phyloP scores from a whole-genome alignment of 257 asterid species.

The Scutellaria galericulata region DNA sequence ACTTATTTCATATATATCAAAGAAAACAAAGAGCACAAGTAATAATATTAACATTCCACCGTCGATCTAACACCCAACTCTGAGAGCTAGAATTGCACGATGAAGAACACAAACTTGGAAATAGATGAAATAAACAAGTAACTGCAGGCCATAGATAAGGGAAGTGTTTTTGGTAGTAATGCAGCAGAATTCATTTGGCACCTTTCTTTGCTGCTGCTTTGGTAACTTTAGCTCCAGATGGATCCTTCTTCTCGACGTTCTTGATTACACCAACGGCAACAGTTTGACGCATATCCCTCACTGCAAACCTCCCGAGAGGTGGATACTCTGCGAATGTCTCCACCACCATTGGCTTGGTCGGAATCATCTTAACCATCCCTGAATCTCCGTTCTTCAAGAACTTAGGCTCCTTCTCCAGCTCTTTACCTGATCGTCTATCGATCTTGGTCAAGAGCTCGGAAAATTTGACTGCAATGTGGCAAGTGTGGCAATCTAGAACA shows the following conservation, averaged over 20 bases:
- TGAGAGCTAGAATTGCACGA: too few relatives aligned
- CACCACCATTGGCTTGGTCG: conserved; percentile 52
- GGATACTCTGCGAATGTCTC: conserved; percentile 48
- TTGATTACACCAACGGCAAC: conserved; percentile 55
- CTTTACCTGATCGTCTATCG: conserved; percentile 50
- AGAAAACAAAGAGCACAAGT: too few relatives aligned
- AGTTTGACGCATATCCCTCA: conserved; percentile 56
- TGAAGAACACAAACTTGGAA: too few relatives aligned
- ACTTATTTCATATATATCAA: too few relatives aligned
- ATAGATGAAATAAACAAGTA: too few relatives aligned
- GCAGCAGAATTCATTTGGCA: conserved; percentile 38
- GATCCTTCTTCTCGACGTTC: conserved; percentile 52
- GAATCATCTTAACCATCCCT: conserved; percentile 49
- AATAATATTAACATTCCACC: too few relatives aligned
- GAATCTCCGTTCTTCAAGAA: conserved; percentile 51
- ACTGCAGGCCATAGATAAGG: too few relatives aligned
- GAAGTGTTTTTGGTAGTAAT: too few relatives aligned
- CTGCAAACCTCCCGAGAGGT: conserved; percentile 50
- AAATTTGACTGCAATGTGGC: conserved; percentile 50
- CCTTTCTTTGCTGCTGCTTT: conserved; percentile 59
- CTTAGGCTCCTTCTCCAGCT: conserved; percentile 46
- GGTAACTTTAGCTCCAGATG: conserved; percentile 53
- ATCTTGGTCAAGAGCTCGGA: conserved; percentile 48
- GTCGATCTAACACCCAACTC: too few relatives aligned
- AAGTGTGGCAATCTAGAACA: conserved; percentile 52